Percentiles rank a stretch among this genome's conserved stretches.
Conservation (phyloP, 352 stramenopile genomes). For the Saprolegnia parasitica region DNA sequence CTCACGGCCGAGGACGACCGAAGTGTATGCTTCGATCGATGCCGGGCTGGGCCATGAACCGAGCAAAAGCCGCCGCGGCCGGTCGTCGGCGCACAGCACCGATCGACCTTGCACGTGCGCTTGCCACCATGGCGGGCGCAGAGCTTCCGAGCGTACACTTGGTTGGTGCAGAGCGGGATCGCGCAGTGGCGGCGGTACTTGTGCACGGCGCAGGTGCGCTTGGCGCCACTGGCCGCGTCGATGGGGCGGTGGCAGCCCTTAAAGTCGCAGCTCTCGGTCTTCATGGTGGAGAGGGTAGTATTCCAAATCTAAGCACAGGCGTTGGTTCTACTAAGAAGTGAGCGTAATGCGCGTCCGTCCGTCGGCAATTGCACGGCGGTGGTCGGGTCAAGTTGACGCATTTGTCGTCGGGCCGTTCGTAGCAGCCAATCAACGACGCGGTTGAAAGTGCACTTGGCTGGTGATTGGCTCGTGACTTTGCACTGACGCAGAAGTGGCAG, state of each 20-base stretch:
- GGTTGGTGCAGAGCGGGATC: constrained; percentile 11
- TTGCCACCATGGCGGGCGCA: constrained; percentile 9
- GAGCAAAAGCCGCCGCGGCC: constrained; percentile 3
- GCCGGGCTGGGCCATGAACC: not conserved
- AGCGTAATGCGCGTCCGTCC: not conserved
- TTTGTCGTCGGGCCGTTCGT: not conserved
- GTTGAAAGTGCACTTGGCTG: too few species aligned
- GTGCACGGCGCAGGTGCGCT: constrained; percentile 8
- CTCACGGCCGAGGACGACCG: too few species aligned
- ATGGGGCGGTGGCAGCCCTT: constrained; percentile 10
- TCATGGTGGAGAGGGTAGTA: not conserved
- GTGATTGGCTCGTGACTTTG: not conserved
- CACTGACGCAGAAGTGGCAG: not conserved
- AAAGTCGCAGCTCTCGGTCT: not conserved
- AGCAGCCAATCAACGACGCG: not conserved
- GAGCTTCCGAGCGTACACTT: constrained; percentile 5
- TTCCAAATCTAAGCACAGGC: too few species aligned
- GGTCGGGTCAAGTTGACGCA: not conserved
- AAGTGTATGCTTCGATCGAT: too few species aligned
- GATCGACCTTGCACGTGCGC: constrained; percentile 8
- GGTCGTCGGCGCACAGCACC: not conserved
- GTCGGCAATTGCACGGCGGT: not conserved
- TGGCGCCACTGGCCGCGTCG: not conserved
- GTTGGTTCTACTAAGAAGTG: not conserved
- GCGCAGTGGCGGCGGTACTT: constrained; percentile 15